Evolutionary conservation across 768 basidiomycete genomes (phyloP).

Genomic region (Boletellus ananas): DNA sequence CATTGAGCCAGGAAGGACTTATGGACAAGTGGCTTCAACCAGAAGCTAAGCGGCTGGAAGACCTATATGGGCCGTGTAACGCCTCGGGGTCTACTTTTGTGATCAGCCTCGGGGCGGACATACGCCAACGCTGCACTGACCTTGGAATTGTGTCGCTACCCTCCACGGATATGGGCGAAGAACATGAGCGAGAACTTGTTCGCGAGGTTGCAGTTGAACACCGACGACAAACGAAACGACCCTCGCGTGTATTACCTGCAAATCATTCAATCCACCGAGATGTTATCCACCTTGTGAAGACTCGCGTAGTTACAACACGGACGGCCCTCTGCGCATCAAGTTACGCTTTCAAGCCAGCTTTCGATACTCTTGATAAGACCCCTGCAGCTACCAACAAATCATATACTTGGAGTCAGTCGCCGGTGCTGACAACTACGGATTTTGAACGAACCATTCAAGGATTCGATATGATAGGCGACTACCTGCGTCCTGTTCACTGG

Average conservation of each 20-base stretch:
- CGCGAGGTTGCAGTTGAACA: too few species aligned
- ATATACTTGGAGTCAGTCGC: constrained; percentile 16
- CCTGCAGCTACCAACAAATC: constrained; percentile 12
- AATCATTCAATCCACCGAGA: too few species aligned
- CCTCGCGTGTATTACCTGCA: too few species aligned
- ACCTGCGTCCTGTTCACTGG: constrained; percentile 20
- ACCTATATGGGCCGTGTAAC: neutral
- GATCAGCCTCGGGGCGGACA: too few species aligned
- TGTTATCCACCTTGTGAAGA: too few species aligned
- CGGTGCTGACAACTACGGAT: constrained; percentile 16
- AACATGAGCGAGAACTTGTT: too few species aligned
- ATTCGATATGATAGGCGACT: constrained; percentile 5
- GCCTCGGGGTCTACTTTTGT: neutral
- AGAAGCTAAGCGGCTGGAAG: neutral
- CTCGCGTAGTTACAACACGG: too few species aligned
- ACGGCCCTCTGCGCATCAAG: too few species aligned
- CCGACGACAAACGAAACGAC: too few species aligned
- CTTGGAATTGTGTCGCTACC: too few species aligned
- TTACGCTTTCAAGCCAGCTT: constrained; percentile 23
- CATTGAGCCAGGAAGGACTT: neutral
- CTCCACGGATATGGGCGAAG: too few species aligned
- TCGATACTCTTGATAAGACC: constrained; percentile 4
- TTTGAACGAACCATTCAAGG: constrained; percentile 9
- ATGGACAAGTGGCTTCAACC: neutral
- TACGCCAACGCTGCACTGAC: too few species aligned